These are phyloP conservation scores for Euphorbia corollata DNA, from an alignment of 441 rosid genomes.

Conservation along the genomic window DNA sequence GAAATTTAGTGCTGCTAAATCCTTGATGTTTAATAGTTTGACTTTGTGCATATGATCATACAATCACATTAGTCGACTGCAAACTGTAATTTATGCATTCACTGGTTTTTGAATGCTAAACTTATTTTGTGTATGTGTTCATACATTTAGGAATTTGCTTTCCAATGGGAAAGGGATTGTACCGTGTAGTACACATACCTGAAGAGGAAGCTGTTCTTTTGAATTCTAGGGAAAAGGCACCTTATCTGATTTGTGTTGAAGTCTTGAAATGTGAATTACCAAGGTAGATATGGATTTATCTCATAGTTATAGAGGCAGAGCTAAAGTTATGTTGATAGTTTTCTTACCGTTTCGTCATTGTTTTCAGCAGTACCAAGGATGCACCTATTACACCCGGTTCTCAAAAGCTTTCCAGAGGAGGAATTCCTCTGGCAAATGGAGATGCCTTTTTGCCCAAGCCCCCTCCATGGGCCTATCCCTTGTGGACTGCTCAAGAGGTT, in stretches of 20 bases:
- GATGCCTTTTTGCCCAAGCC: constrained; percentile 95
- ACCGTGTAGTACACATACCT: constrained; percentile 92
- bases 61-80: background rate
- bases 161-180: constrained; percentile 96
- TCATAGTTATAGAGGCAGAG: constrained; percentile 4
- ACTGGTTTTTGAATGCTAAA: constrained; percentile 7
- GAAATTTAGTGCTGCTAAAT: constrained; percentile 1
- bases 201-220: constrained; percentile 95
- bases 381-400: constrained; percentile 50
- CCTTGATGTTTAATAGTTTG: background rate
- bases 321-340: background rate
- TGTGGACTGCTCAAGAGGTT: constrained; percentile 91
- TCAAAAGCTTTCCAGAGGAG: constrained; percentile 91
- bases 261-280: constrained; percentile 78
- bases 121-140: constrained; percentile 21
- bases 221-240: constrained; percentile 99
- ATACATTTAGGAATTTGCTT: constrained; percentile 75
- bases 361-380: constrained; percentile 60
- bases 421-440: constrained; percentile 96
- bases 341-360: constrained; percentile 7
- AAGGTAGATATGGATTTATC: constrained; percentile 37
- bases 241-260: constrained; percentile 82
- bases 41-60: background rate
- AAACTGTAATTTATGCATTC: constrained; percentile 1
- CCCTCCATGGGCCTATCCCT: constrained; percentile 99